Base-by-base conservation (phyloP, 345 rosid genomes). In the Punica granatum region DNA sequence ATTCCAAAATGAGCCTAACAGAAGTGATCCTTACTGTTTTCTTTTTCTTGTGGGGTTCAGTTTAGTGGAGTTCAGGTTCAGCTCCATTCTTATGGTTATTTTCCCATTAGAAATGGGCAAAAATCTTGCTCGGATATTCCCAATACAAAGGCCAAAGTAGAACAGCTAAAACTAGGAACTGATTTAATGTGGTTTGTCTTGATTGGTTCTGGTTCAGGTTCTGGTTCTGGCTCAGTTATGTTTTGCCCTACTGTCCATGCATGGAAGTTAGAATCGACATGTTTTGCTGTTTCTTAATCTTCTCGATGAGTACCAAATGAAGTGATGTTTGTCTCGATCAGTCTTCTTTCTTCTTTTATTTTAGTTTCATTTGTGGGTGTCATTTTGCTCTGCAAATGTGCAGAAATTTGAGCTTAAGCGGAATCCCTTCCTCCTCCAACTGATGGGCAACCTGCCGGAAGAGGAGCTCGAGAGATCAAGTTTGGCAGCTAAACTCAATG, bases 331-430 rank as follows among this genome's bases (percentile, higher is more conserved):
- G 23, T 46, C 30, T 53, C 23, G 16, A 13, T 26, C 34, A 13
- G 19, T 56, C 18, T 26, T 7, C 14, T 10, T 56, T 54, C 26
- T 28, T 13, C 7, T 12, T 56, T 56, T 56, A 25, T n/a, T 51
- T 4, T 48, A 3, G 9, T 8, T 10, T 1, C 21, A 23, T 7
- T n/a, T 10, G 41, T 26, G 15, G 61, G 18, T 56, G 61, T 26
- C 61, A 30, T 56, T 8, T 30, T 26, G 26, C 61, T 56, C 34
- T 56, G 61, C 32, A 21, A 39, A 18, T 68, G 0, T 73, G 83
- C 83, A 93, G 97, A 93, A 93, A 81, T 90, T 93, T 34, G 97
- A 93, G 90, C 89, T 93, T 72, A 93, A 93, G 79, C 86, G 81
- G 41, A 85, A 75, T 64, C 85, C 91, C 2, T 75, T 93, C 58